Evolutionary conservation across 2,329 filamentous ascomycete species (phyloP).

Genomic region (Setomelanomma holmii): DNA sequence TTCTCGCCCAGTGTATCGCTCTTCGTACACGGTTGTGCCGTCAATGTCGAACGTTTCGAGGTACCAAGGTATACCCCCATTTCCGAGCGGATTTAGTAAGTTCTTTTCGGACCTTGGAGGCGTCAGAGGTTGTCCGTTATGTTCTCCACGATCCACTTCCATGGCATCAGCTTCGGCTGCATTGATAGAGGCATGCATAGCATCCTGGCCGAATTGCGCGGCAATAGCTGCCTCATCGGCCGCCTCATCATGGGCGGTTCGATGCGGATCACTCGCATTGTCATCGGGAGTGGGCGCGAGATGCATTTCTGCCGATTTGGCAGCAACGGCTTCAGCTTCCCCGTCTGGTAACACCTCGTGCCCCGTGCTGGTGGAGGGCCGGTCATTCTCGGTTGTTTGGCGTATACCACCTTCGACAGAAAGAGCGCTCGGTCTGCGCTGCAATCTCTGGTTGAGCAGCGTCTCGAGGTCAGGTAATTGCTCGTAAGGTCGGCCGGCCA

Average conservation of each 20-base stretch:
- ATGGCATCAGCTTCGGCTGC: conserved; percentile 23
- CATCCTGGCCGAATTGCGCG: conserved; percentile 42
- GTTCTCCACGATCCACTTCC: conserved; percentile 26
- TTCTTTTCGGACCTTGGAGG: conserved; percentile 67
- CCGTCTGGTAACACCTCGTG: conserved; percentile 20
- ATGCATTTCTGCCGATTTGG: conserved; percentile 30
- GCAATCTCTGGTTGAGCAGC: conserved; percentile 72
- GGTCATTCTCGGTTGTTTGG: conserved; percentile 27
- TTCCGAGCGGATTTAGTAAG: conserved; percentile 52
- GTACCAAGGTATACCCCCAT: conserved; percentile 87
- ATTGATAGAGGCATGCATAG: conserved; percentile 26
- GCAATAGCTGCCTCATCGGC: conserved; percentile 47
- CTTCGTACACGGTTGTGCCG: conserved; percentile 78
- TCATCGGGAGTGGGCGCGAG: conserved; percentile 47
- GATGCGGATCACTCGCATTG: conserved; percentile 36
- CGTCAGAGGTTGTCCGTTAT: conserved; percentile 62
- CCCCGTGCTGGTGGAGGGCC: conserved; percentile 12
- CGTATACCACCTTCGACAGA: conserved; percentile 31
- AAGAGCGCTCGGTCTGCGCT: conserved; percentile 54
- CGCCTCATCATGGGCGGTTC: conserved; percentile 38
- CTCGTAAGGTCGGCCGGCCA: conserved; percentile 74
- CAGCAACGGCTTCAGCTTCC: conserved; percentile 15
- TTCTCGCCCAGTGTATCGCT: conserved; percentile 76
- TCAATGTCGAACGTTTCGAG: conserved; percentile 78
- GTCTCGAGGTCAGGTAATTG: conserved; percentile 76